Conservation (phyloP, 2,329 filamentous ascomycete genomes). For the Waltergamsia citrina region DNA sequence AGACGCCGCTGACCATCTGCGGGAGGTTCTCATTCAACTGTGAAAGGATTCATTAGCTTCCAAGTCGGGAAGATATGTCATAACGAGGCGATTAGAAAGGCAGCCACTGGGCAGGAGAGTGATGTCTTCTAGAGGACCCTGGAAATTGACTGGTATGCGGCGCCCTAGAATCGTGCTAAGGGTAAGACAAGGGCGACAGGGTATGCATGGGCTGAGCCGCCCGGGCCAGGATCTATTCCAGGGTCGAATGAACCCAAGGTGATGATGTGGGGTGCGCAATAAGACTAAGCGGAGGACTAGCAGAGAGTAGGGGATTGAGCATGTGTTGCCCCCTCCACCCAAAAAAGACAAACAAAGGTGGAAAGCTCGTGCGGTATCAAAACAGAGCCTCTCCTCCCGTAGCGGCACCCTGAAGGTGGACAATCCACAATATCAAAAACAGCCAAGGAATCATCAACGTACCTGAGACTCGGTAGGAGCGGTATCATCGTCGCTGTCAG, state of each 20-base stretch:
- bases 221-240: too few relatives aligned
- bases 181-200: neutral
- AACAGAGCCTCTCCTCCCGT: too few relatives aligned
- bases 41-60: neutral
- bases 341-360: slow-evolving; percentile 7
- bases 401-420: too few relatives aligned
- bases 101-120: too few relatives aligned
- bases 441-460: slow-evolving; percentile 16
- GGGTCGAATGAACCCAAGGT: slow-evolving; percentile 2
- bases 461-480: slow-evolving; percentile 95
- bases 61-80: neutral
- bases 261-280: slow-evolving; percentile 20
- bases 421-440: neutral
- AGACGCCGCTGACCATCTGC: slow-evolving; percentile 95
- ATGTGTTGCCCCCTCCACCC: slow-evolving; percentile 12
- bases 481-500: slow-evolving; percentile 96
- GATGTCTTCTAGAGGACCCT: too few relatives aligned
- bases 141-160: too few relatives aligned
- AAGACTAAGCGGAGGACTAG: slow-evolving; percentile 10
- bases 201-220: too few relatives aligned
- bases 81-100: too few relatives aligned
- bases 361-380: slow-evolving; percentile 1
- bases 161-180: too few relatives aligned
- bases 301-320: too few relatives aligned
- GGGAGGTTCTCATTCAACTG: slow-evolving; percentile 97